Percentiles rank a stretch among this genome's conserved stretches.
Conservation (phyloP, 208 protist genomes). For the Leishmania arabica region DNA sequence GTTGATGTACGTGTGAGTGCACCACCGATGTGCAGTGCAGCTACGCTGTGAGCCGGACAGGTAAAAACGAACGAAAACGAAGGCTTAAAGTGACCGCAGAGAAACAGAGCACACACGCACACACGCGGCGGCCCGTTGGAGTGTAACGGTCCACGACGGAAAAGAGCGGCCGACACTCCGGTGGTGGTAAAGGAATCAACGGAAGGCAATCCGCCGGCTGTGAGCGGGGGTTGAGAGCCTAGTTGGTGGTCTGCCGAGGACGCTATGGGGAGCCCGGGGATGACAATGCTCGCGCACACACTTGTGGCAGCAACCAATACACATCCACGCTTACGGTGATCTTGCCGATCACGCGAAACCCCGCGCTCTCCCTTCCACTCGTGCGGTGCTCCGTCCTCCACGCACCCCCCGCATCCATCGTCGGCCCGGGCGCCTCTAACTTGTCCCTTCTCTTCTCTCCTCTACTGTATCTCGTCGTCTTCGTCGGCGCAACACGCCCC, state of each 20-base stretch:
- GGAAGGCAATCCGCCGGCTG: too few relatives aligned
- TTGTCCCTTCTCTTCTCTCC: not conserved
- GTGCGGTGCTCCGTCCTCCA: not conserved
- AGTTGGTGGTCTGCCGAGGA: not conserved
- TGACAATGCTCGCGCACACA: not conserved
- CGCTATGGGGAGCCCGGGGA: not conserved
- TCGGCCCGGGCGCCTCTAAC: not conserved
- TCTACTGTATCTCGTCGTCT: not conserved
- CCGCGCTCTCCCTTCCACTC: not conserved
- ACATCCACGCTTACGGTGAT: not conserved
- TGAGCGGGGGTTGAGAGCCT: not conserved
- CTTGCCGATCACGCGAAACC: not conserved
- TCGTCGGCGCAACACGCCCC: not conserved
- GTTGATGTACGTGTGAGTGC: not conserved
- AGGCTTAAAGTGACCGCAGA: not conserved
- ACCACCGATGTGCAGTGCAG: not conserved
- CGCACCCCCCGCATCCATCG: not conserved
- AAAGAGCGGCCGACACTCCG: not conserved
- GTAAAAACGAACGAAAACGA: not conserved
- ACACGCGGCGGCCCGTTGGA: not conserved
- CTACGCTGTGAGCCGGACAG: not conserved
- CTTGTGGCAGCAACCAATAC: not conserved
- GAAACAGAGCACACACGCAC: not conserved
- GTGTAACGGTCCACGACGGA: not conserved
- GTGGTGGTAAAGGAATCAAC: too few relatives aligned